Evolutionary conservation across 1,284 basidiomycete genomes (phyloP), one percentile per base, ranked within the genome.

Genomic region (Boletus calvinii): DNA sequence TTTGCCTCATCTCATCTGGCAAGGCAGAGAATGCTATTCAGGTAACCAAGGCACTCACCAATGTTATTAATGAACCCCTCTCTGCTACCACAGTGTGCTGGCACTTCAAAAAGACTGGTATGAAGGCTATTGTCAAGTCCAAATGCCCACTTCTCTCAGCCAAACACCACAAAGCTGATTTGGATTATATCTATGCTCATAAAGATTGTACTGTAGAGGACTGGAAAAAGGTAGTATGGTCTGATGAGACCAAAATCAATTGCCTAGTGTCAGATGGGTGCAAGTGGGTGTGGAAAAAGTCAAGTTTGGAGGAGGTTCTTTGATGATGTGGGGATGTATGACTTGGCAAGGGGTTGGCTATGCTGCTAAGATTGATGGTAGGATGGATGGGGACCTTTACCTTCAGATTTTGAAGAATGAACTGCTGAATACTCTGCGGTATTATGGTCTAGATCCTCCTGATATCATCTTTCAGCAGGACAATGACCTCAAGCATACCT

Each of bases 11-110:
- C 17, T 11, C 26, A n/a, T n/a, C 20, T 39, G 0, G 12, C 1
- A 30, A 31, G 46, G 26, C 24, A 46, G 11, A 46, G 7, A 46
- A 12, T 36, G 35, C 11, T 26, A 26, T 59, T 36, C 20, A 59
- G 35, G 40, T 55, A 8, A 50, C 55, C 48, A 59, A 49, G 44
- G 10, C 43, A 15, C 44, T 59, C 26, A 3, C 13, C 15, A 34
- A 34, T 17, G 52, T 50, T 6, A 42, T 41, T 36, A 39, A 48
- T 2, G 1, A 36, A 11, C 45, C 46, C 9, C n/a, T 57, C 32
- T 34, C 29, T 24, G 8, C 54, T 0, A 45, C 35, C 10, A 36
- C 17, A 18, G n/a, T 18, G 0, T 11, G 3, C 8, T 2, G 6
- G 3, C 10, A 29, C 31, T 34, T 51, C 15, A 29, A 37, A 18